A percentile compares a stretch with the other conserved stretches of the same genome.
These are phyloP conservation scores for Chlorencoelia australis DNA, from an alignment of 2,329 filamentous ascomycete genomes.

Conservation along the genomic window DNA sequence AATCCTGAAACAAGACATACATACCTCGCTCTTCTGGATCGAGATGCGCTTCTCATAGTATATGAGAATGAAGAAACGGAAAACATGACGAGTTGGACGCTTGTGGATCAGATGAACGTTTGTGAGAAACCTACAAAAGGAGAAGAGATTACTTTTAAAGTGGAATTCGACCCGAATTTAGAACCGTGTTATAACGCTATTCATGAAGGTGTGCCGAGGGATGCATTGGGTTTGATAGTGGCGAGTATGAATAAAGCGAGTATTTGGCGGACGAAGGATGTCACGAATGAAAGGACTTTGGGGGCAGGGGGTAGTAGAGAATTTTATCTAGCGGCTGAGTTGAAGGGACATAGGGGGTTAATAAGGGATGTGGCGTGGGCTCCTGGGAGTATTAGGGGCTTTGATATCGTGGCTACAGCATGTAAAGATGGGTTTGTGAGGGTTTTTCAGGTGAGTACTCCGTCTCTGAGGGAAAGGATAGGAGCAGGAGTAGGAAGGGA, in stretches of 20 bases:
- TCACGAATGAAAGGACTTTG: constrained; percentile 39
- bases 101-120: constrained; percentile 67
- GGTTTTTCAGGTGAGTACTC: constrained; percentile 72
- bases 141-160: constrained; percentile 78
- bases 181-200: constrained; percentile 70
- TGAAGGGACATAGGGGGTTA: constrained; percentile 63
- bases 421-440: constrained; percentile 86
- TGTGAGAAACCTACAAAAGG: constrained; percentile 62
- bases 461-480: constrained; percentile 36
- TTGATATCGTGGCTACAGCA: constrained; percentile 82
- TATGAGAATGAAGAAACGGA: constrained; percentile 82
- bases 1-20: constrained; percentile 73
- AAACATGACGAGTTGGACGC: constrained; percentile 64
- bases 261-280: constrained; percentile 67
- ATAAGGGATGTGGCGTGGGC: constrained; percentile 90
- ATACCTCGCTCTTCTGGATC: constrained; percentile 74
- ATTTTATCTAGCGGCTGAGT: constrained; percentile 75
- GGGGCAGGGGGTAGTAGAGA: constrained; percentile 53
- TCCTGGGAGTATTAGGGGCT: constrained; percentile 79
- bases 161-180: constrained; percentile 81
- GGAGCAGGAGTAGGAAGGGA: constrained; percentile 25
- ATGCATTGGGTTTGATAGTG: constrained; percentile 72
- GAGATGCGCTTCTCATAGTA: constrained; percentile 69
- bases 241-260: constrained; percentile 76
- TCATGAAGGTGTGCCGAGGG: constrained; percentile 68